A percentile compares a stretch with the other conserved stretches of the same genome.
phyloP scores from a whole-genome alignment of 192 early-diverging fungal species.

The Phlyctochytrium arcticum region DNA sequence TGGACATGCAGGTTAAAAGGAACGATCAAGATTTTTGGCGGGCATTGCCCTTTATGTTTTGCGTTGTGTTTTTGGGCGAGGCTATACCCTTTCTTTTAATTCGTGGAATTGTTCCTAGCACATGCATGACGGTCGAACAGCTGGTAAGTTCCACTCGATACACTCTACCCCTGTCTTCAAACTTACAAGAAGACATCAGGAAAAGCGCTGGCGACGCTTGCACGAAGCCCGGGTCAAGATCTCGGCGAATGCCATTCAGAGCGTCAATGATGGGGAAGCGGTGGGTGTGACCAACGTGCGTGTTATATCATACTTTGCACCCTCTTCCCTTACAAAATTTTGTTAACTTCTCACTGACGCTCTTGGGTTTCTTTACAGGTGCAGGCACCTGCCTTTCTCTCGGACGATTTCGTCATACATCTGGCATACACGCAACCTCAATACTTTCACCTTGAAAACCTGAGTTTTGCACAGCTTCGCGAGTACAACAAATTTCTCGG shows the following conservation, averaged over 20 bases:
- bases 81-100: conserved; percentile 22
- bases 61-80: conserved; percentile 21
- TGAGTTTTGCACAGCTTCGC: conserved; percentile 9
- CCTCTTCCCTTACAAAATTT: neutral
- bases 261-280: conserved; percentile 11
- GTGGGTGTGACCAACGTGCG: conserved; percentile 17
- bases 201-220: conserved; percentile 5
- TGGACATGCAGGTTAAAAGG: conserved; percentile 5
- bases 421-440: conserved; percentile 22
- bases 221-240: conserved; percentile 1
- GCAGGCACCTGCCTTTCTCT: neutral
- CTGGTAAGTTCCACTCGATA: too few relatives aligned
- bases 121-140: conserved; percentile 18
- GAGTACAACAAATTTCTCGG: conserved; percentile 18
- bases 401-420: conserved; percentile 9
- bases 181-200: too few relatives aligned
- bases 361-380: neutral
- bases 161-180: too few relatives aligned
- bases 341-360: neutral
- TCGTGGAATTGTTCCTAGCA: conserved; percentile 21
- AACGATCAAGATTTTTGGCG: conserved; percentile 26
- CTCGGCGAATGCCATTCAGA: neutral
- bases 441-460: conserved; percentile 13
- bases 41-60: conserved; percentile 20
- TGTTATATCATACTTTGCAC: neutral